A percentile compares a stretch with the other conserved stretches of the same genome.
These are phyloP conservation scores for Yamadazyma paraphyllophila DNA, from an alignment of 805 yeast species.

Conservation along the genomic window DNA sequence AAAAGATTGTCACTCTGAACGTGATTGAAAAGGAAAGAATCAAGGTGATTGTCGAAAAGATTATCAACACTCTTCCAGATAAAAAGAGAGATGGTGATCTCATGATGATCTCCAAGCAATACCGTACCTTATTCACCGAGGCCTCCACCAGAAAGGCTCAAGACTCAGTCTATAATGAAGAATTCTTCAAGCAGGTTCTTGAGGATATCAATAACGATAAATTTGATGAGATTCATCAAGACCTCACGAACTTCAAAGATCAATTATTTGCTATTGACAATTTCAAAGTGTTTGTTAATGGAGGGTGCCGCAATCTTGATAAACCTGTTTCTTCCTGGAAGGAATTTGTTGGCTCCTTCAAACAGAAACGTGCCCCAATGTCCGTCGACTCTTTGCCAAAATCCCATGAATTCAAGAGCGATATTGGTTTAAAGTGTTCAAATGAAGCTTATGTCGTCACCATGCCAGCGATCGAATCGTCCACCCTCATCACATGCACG, in stretches of 20 bases:
- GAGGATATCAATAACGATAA: constrained; percentile 54
- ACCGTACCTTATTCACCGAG: constrained; percentile 50
- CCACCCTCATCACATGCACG: constrained; percentile 61
- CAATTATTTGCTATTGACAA: constrained; percentile 57
- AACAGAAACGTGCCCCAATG: constrained; percentile 14
- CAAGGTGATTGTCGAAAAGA: constrained; percentile 60
- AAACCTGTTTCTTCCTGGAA: constrained; percentile 64
- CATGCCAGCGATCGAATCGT: constrained; percentile 83
- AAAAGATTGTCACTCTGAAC: constrained; percentile 60
- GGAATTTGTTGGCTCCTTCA: constrained; percentile 23
- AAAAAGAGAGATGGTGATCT: constrained; percentile 59
- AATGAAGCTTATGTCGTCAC: constrained; percentile 60
- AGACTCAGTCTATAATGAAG: constrained; percentile 65
- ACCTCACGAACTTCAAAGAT: constrained; percentile 51
- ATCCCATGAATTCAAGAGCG: constrained; percentile 51
- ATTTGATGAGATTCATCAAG: constrained; percentile 44
- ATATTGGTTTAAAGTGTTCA: constrained; percentile 51
- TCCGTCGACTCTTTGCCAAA: constrained; percentile 40
- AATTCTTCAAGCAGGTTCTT: constrained; percentile 44
- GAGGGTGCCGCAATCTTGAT: constrained; percentile 55
- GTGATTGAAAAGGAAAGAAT: constrained; percentile 73
- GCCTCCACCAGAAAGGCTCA: constrained; percentile 64
- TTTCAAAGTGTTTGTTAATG: constrained; percentile 65
- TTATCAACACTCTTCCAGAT: constrained; percentile 59
- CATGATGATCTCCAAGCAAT: constrained; percentile 64